Evolutionary conservation across 768 basidiomycete genomes (phyloP), one percentile per base, ranked within the genome.

Genomic region (Mycena galopus): DNA sequence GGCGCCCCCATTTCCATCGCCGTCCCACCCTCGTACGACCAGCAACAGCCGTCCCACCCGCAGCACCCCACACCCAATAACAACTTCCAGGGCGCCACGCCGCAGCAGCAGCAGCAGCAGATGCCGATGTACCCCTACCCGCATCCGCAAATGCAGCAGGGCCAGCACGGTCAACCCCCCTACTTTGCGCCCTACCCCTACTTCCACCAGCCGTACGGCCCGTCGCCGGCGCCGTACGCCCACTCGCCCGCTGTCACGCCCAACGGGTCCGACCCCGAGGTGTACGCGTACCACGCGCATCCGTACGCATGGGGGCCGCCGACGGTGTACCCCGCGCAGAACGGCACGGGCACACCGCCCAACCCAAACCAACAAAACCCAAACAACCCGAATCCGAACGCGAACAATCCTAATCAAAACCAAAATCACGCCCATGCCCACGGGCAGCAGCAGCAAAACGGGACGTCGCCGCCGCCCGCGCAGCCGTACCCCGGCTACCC

Each of bases 161-260:
- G 55, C 11, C 71, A 67, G 47, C 71, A 67, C 42, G 62, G 5
- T 29, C 76, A 55, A 73, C 80, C 81, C 2, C 79, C 82, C 56
- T 81, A 84, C 72, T 77, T 32, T 27, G 27, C 39, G 21, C 60
- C 60, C 25, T 72, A 72, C 33, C 58, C 63, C 2, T 72, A 82
- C 83, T 68, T 84, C 59, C 82, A 82, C 50, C 82, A 82, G 50
- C 81, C 81, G 4, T 86, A 83, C 69, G 25, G 39, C 23, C 25
- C 23, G 2, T 44, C n/a, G n/a, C n/a, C n/a, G n/a, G n/a, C n/a
- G n/a, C n/a, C n/a, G n/a, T n/a, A n/a, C n/a, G n/a, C n/a, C n/a
- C n/a, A 60, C 25, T 12, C 58, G 2, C 58, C 12, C 23, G 7
- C 56, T 16, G 30, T 21, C 9, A 5, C 56, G 58, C 35, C 58